These are phyloP conservation scores for Rhexocercosporidium sp. DNA, from an alignment of 2,329 filamentous ascomycete genomes.

Conservation along the genomic window DNA sequence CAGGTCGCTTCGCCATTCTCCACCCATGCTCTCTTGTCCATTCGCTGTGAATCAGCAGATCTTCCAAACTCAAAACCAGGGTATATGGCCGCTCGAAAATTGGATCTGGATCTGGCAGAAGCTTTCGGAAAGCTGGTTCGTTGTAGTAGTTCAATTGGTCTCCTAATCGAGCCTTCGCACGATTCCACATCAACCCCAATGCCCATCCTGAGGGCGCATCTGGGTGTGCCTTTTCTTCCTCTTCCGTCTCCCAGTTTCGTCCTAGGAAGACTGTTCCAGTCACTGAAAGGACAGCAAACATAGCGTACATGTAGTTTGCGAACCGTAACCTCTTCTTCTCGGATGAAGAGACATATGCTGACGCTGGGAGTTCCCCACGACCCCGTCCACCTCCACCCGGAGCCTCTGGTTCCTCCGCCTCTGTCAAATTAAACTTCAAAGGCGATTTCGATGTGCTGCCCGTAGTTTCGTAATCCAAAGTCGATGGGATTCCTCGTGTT, in stretches of 20 bases:
- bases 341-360: conserved; percentile 87
- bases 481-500: conserved; percentile 93
- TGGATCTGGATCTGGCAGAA: conserved; percentile 83
- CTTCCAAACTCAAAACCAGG: conserved; percentile 88
- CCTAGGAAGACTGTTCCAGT: conserved; percentile 70
- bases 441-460: conserved; percentile 43
- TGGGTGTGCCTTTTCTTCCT: conserved; percentile 70
- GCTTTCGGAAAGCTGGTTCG: conserved; percentile 91
- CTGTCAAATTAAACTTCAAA: conserved; percentile 60
- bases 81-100: conserved; percentile 87
- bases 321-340: conserved; percentile 80
- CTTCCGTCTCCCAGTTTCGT: conserved; percentile 80
- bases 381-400: conserved; percentile 55
- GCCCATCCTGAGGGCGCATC: conserved; percentile 84
- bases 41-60: conserved; percentile 91
- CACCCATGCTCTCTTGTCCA: conserved; percentile 95
- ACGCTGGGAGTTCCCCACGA: conserved; percentile 72
- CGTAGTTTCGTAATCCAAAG: conserved; percentile 76
- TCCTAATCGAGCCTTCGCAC: conserved; percentile 74
- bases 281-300: conserved; percentile 62
- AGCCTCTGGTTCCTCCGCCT: conserved; percentile 46
- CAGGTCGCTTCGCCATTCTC: conserved; percentile 92
- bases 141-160: conserved; percentile 91
- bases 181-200: conserved; percentile 76
- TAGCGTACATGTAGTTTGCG: conserved; percentile 75